Conservation (phyloP, 306 rosid genomes). For the Benincasa hispida region DNA sequence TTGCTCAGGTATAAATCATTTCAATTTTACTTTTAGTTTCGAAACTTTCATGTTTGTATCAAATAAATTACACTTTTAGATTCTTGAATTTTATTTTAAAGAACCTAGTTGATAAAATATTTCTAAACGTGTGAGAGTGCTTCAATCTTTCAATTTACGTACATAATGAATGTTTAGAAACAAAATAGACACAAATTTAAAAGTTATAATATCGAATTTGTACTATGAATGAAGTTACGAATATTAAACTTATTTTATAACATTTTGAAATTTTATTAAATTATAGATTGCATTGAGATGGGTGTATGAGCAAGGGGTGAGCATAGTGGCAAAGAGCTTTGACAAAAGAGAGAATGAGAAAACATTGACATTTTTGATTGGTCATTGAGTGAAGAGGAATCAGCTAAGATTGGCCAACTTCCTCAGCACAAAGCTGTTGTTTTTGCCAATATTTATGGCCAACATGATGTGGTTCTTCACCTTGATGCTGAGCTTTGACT, state of each 20-base stretch:
- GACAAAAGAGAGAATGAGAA: constrained; percentile 29
- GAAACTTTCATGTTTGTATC: no score
- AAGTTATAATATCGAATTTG: no score
- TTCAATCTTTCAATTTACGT: no score
- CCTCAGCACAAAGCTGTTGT: constrained; percentile 24
- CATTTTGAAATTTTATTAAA: no score
- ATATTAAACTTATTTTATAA: no score
- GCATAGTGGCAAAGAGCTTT: constrained; percentile 29
- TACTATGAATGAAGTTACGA: no score
- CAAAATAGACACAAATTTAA: no score
- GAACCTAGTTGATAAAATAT: no score
- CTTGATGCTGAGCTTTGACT: constrained; percentile 26
- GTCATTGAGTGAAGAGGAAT: constrained; percentile 22
- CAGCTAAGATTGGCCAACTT: constrained; percentile 15
- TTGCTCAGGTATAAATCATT: constrained; percentile 33
- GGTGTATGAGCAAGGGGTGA: constrained; percentile 33
- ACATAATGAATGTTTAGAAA: no score
- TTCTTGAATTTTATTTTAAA: no score
- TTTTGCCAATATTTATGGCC: constrained; percentile 24
- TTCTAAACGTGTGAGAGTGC: no score
- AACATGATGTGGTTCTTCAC: constrained; percentile 22
- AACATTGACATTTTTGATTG: constrained; percentile 36
- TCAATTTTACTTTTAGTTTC: neutral
- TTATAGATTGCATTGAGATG: constrained; percentile 42
- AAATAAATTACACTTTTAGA: no score